Percentiles rank a stretch among this genome's conserved stretches.
Conservation (phyloP, 2,329 filamentous ascomycete genomes). For the Cadophora gregata region DNA sequence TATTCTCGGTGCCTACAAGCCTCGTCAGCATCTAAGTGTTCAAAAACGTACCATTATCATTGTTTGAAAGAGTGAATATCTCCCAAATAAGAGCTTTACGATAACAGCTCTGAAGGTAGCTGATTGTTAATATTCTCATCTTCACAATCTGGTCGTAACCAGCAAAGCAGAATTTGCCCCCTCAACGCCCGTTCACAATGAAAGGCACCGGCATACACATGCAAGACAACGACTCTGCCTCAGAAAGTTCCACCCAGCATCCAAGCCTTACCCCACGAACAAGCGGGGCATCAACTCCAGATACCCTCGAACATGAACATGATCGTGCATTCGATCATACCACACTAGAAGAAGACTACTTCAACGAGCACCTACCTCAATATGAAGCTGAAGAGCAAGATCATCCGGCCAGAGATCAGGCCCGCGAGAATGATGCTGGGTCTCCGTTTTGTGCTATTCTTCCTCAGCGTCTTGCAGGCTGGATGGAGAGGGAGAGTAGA, state of each 20-base stretch:
- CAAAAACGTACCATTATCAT: background rate
- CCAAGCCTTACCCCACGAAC: constrained; percentile 15
- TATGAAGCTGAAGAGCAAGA: background rate
- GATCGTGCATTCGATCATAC: constrained; percentile 18
- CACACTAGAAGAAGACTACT: constrained; percentile 7
- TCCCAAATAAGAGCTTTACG: background rate
- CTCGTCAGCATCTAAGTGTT: constrained; percentile 3
- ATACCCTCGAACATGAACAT: constrained; percentile 14
- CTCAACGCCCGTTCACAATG: background rate
- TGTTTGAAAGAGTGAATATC: background rate
- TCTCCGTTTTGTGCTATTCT: constrained; percentile 7
- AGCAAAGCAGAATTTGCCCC: background rate
- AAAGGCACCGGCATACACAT: constrained; percentile 2
- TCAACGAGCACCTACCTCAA: background rate
- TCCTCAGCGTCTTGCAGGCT: constrained; percentile 9
- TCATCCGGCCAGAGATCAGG: background rate
- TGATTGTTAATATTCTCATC: background rate
- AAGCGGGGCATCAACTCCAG: constrained; percentile 20
- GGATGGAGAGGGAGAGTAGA: background rate
- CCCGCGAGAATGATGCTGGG: background rate
- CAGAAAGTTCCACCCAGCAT: constrained; percentile 4
- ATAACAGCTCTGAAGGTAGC: background rate
- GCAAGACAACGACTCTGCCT: constrained; percentile 5
- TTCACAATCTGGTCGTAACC: background rate
- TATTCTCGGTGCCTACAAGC: constrained; percentile 12